These are phyloP conservation scores for Tylopilus rubrobrunneus DNA, from an alignment of 768 basidiomycete genomes.

Conservation along the genomic window DNA sequence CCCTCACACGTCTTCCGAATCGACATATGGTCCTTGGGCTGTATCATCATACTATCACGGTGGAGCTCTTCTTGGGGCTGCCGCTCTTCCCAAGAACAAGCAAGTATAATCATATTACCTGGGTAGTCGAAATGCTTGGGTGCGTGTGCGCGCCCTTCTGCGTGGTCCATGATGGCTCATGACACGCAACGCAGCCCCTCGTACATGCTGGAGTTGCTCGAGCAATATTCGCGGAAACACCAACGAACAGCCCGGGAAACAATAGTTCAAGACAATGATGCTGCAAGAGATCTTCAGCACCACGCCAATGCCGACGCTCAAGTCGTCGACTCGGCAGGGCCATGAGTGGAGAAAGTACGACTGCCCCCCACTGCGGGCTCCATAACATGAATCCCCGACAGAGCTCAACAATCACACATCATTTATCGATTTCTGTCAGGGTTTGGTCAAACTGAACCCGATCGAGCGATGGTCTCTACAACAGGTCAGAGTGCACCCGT, in stretches of 20 bases:
- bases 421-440: slow-evolving; percentile 97
- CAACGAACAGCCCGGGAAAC: slow-evolving; percentile 96
- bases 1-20: slow-evolving; percentile 87
- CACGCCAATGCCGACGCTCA: slow-evolving; percentile 87
- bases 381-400: slow-evolving; percentile 32
- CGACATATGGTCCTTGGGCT: slow-evolving; percentile 99
- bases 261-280: slow-evolving; percentile 94
- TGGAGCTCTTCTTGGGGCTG: slow-evolving; percentile 93
- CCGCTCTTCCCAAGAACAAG: slow-evolving; percentile 98
- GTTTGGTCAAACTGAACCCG: slow-evolving; percentile 90
- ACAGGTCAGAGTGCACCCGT: slow-evolving; percentile 92
- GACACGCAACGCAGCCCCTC: slow-evolving; percentile 53
- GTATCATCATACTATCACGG: slow-evolving; percentile 64
- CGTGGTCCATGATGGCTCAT: neutral
- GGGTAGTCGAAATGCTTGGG: slow-evolving; percentile 99
- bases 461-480: slow-evolving; percentile 96
- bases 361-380: neutral
- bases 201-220: slow-evolving; percentile 90
- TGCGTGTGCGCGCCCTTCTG: slow-evolving; percentile 27
- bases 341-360: slow-evolving; percentile 87
- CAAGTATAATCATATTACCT: slow-evolving; percentile 96
- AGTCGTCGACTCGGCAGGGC: slow-evolving; percentile 63
- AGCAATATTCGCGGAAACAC: slow-evolving; percentile 96
- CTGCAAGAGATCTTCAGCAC: slow-evolving; percentile 95
- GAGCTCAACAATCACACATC: slow-evolving; percentile 92